Evolutionary conservation across 139 green algal species (phyloP).

Genomic region (Chlorella sp.): DNA sequence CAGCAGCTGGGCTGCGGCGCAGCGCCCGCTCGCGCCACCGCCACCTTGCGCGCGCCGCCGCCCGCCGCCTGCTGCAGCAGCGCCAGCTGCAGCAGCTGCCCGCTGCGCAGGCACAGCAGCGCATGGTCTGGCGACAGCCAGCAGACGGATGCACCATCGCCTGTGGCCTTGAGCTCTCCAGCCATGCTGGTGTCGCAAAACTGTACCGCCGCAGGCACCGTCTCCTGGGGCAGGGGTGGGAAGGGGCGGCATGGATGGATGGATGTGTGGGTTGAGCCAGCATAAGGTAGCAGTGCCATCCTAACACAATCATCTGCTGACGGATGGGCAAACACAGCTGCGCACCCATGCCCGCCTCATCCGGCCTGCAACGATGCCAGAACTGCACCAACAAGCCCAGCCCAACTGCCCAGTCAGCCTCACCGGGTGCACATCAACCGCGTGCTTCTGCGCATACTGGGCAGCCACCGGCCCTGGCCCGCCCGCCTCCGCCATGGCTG

Average conservation of each 20-base stretch:
- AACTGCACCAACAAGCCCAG: not conserved
- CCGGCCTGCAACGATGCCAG: too few relatives aligned
- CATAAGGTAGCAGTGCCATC: too few relatives aligned
- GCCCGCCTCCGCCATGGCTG: slow-evolving; percentile 5
- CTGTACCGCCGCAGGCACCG: slow-evolving; percentile 9
- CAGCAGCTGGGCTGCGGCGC: slow-evolving; percentile 52
- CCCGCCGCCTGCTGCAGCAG: slow-evolving; percentile 52
- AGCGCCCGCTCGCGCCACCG: slow-evolving; percentile 49
- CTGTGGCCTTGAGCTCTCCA: slow-evolving; percentile 51
- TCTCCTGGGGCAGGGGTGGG: not conserved
- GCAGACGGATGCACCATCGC: slow-evolving; percentile 7
- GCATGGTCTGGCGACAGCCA: slow-evolving; percentile 53
- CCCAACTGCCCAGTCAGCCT: not conserved
- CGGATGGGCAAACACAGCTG: too few relatives aligned
- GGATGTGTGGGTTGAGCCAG: too few relatives aligned
- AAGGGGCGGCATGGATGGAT: too few relatives aligned
- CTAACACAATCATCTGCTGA: too few relatives aligned
- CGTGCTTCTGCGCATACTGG: slow-evolving; percentile 56
- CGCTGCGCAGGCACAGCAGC: slow-evolving; percentile 68
- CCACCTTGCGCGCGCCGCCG: slow-evolving; percentile 35
- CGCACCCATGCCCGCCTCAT: too few relatives aligned
- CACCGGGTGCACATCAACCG: slow-evolving; percentile 68
- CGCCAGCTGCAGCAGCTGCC: slow-evolving; percentile 67
- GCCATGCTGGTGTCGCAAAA: slow-evolving; percentile 44
- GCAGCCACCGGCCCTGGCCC: slow-evolving; percentile 49